Evolutionary conservation across 495 filamentous ascomycete species (phyloP).

Genomic region (Lophiotrema nucula): DNA sequence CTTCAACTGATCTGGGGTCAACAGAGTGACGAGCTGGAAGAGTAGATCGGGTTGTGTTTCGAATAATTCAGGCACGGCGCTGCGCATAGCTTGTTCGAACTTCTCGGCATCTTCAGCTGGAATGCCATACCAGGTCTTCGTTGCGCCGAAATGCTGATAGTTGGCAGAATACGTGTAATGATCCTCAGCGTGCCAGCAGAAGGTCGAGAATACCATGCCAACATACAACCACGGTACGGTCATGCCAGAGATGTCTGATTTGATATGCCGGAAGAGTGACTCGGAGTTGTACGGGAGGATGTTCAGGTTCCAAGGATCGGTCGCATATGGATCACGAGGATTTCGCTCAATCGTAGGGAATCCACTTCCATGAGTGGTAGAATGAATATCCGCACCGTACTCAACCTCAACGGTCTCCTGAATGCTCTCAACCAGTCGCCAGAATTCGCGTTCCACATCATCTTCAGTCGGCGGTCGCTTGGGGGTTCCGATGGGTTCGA

Average conservation of each 20-base stretch:
- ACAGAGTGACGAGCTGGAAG: slow-evolving; percentile 93
- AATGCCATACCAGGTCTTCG: slow-evolving; percentile 99
- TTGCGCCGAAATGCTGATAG: slow-evolving; percentile 97
- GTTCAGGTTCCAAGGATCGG: slow-evolving; percentile 95
- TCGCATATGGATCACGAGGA: slow-evolving; percentile 78
- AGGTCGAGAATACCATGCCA: slow-evolving; percentile 99
- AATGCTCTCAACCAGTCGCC: slow-evolving; percentile 86
- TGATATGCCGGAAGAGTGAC: slow-evolving; percentile 94
- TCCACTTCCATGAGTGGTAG: slow-evolving; percentile 94
- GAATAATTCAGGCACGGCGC: slow-evolving; percentile 93
- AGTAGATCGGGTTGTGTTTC: slow-evolving; percentile 95
- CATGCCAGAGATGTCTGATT: slow-evolving; percentile 99
- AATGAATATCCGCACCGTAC: slow-evolving; percentile 98
- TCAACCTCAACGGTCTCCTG: slow-evolving; percentile 97
- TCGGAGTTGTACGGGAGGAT: slow-evolving; percentile 87
- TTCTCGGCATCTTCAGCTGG: slow-evolving; percentile 89
- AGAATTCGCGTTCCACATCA: slow-evolving; percentile 96
- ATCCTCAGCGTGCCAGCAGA: slow-evolving; percentile 99
- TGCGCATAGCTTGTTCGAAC: slow-evolving; percentile 91
- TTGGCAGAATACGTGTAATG: slow-evolving; percentile 98
- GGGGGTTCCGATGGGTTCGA: slow-evolving; percentile 78
- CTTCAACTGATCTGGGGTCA: slow-evolving; percentile 90
- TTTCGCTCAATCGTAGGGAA: slow-evolving; percentile 95
- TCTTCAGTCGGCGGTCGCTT: slow-evolving; percentile 84
- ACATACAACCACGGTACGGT: slow-evolving; percentile 99